Percentiles rank a stretch among this genome's conserved stretches.
Conservation (phyloP, 768 basidiomycete species). For the Phaeotremella fagi region DNA sequence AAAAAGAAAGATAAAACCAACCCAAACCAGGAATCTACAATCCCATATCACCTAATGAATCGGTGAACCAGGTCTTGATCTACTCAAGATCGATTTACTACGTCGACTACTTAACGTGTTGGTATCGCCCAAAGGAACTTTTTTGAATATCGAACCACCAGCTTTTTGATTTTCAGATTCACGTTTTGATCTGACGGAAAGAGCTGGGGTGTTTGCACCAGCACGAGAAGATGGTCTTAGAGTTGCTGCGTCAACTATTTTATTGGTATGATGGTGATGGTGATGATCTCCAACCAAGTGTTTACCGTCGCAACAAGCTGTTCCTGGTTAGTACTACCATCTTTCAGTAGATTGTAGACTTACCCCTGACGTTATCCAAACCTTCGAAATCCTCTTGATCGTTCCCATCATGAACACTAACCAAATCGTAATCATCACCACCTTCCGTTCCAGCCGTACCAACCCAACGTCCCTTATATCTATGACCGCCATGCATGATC, state of each 20-base stretch:
- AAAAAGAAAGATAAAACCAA: too few species aligned
- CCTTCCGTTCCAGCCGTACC: slow-evolving; percentile 23
- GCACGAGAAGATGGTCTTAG: neutral
- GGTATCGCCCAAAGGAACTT: neutral
- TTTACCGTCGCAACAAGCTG: slow-evolving; percentile 45
- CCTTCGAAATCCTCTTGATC: slow-evolving; percentile 71
- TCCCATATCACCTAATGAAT: too few species aligned
- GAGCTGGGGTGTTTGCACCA: neutral
- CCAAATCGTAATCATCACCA: slow-evolving; percentile 32
- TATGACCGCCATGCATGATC: slow-evolving; percentile 34
- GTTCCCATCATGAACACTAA: slow-evolving; percentile 43
- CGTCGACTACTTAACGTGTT: neutral
- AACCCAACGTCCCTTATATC: slow-evolving; percentile 38
- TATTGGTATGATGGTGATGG: slow-evolving; percentile 27
- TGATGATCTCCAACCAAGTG: slow-evolving; percentile 40
- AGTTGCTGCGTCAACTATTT: neutral
- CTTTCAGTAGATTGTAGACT: neutral
- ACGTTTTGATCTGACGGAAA: neutral
- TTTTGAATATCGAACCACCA: neutral
- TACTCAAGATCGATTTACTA: neutral
- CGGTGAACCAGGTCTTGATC: neutral
- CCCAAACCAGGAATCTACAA: too few species aligned
- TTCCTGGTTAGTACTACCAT: neutral
- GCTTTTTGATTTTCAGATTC: neutral
- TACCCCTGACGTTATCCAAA: slow-evolving; percentile 82